A percentile compares a stretch with the other conserved stretches of the same genome.
phyloP scores from a whole-genome alignment of 306 rosid genomes.

The Malus orientalis region DNA sequence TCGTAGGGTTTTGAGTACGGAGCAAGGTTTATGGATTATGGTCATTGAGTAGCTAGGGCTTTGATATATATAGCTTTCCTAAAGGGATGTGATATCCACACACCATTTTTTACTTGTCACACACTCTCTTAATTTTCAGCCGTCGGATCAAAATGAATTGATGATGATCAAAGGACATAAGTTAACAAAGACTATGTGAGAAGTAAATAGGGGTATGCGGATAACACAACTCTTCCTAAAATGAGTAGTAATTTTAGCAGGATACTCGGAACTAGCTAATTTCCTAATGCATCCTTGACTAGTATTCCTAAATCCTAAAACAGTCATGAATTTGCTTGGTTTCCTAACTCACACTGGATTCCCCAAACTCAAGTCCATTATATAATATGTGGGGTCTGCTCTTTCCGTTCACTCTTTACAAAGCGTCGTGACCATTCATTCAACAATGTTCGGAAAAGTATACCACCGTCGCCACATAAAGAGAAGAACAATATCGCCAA shows the following conservation, averaged over 20 bases:
- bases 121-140: too few relatives aligned
- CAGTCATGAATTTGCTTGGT: too few relatives aligned
- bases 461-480: neutral
- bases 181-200: too few relatives aligned
- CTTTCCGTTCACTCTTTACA: too few relatives aligned
- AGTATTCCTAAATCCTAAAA: too few relatives aligned
- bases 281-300: neutral
- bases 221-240: neutral
- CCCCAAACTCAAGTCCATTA: neutral
- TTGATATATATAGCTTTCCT: neutral
- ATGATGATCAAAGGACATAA: too few relatives aligned
- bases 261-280: neutral
- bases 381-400: neutral
- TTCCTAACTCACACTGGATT: too few relatives aligned
- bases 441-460: neutral
- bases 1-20: neutral
- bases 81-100: too few relatives aligned
- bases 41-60: neutral
- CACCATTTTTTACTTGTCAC: accelerated
- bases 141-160: too few relatives aligned
- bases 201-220: too few relatives aligned
- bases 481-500: neutral
- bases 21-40: too few relatives aligned
- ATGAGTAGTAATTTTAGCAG: neutral
- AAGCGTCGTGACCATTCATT: neutral